Conservation (phyloP, 495 filamentous ascomycete genomes). For the Xylaria intraflava region DNA sequence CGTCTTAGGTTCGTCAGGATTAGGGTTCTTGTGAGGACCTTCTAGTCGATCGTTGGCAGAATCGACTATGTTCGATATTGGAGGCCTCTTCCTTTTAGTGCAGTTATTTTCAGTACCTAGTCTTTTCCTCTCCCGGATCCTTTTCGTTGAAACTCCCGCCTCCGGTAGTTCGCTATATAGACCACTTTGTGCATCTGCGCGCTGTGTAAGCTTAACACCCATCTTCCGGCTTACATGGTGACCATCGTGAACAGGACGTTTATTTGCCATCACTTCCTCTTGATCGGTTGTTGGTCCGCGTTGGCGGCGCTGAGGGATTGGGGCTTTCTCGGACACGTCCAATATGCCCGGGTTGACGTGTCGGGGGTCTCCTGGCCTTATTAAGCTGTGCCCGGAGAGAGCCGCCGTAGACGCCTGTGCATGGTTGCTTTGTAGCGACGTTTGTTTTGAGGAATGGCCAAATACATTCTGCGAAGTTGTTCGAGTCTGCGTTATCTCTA, state of each 20-base stretch:
- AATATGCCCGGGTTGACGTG: neutral
- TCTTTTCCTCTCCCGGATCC: neutral
- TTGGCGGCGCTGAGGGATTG: neutral
- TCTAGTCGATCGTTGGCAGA: neutral
- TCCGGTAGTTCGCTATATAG: neutral
- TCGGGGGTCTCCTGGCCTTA: neutral
- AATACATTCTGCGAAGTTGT: neutral
- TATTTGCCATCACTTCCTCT: neutral
- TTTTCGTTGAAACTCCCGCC: neutral
- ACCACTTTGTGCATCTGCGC: neutral
- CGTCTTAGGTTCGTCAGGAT: constrained; percentile 25
- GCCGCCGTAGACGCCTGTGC: neutral
- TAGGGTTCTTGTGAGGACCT: neutral
- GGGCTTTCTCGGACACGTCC: neutral
- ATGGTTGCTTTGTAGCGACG: neutral
- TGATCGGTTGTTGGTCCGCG: neutral
- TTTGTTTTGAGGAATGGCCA: neutral
- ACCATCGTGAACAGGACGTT: neutral
- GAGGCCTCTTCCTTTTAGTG: neutral
- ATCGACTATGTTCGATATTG: neutral
- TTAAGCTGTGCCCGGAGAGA: neutral
- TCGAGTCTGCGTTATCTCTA: neutral
- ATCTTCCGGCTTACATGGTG: neutral
- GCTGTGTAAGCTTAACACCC: neutral
- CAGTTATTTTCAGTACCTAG: neutral